phyloP scores from a whole-genome alignment of 225 moss, liverwort and hornwort genomes.

The Sphagnum contortum region DNA sequence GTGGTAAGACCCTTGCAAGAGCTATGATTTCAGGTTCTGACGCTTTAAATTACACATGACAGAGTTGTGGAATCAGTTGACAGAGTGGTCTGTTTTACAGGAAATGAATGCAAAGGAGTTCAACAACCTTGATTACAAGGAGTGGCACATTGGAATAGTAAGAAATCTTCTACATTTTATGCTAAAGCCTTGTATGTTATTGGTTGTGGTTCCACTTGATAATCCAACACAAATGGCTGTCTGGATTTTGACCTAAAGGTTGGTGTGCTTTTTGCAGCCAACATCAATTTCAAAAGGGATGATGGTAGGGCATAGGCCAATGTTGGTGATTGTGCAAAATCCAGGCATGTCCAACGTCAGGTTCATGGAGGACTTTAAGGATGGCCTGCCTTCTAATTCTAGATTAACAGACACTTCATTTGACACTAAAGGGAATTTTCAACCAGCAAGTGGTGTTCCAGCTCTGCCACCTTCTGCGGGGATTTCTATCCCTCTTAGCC shows the following conservation, averaged over 20 bases:
- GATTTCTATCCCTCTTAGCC: conserved; percentile 2
- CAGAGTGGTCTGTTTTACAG: conserved; percentile 20
- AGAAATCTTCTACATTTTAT: conserved; percentile 1
- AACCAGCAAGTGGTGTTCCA: conserved; percentile 14
- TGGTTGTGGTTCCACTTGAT: neutral
- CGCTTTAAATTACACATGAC: too few relatives aligned
- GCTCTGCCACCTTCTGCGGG: neutral
- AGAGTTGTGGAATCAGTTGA: too few relatives aligned
- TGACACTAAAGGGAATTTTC: conserved; percentile 15
- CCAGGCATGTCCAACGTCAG: conserved; percentile 48
- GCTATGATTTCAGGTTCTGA: neutral
- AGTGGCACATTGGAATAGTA: conserved; percentile 96
- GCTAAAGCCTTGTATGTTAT: neutral
- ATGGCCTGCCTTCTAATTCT: too few relatives aligned
- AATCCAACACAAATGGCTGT: too few relatives aligned
- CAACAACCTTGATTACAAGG: conserved; percentile 76
- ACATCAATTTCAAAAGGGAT: conserved; percentile 45
- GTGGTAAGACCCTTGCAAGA: conserved; percentile 38
- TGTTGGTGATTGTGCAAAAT: conserved; percentile 85
- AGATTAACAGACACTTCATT: too few relatives aligned
- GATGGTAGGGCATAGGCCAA: conserved; percentile 33
- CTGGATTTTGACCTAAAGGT: too few relatives aligned
- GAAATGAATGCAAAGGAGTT: conserved; percentile 87
- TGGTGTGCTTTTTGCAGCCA: conserved; percentile 35
- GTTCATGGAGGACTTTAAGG: conserved; percentile 1